Conservation (phyloP, 768 basidiomycete species). For the Leccinum subgranulosum region DNA sequence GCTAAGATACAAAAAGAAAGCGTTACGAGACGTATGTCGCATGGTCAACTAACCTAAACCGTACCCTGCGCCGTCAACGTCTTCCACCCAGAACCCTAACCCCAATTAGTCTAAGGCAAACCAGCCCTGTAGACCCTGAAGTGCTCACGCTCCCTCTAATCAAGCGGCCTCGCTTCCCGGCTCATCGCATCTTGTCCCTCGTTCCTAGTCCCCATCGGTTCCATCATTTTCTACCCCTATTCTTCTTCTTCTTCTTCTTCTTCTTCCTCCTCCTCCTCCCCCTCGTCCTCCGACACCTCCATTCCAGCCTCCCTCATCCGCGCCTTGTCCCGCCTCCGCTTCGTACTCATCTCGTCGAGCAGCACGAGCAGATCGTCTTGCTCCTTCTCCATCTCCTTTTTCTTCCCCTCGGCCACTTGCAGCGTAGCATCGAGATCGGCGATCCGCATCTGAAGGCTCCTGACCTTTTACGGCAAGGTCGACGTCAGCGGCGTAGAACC, state of each 20-base stretch:
- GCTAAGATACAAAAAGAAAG: not conserved
- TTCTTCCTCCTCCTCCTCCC: conserved; percentile 60
- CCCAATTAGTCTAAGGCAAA: not conserved
- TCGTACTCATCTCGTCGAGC: conserved; percentile 86
- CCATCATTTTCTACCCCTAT: not conserved
- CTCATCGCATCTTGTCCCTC: not conserved
- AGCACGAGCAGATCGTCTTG: conserved; percentile 94
- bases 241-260: conserved; percentile 34
- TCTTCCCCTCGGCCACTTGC: conserved; percentile 54
- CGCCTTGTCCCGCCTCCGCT: conserved; percentile 81
- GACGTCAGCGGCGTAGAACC: not conserved
- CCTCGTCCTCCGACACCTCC: conserved; percentile 94
- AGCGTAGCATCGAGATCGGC: conserved; percentile 46
- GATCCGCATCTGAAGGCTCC: conserved; percentile 46
- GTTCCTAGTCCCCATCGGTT: not conserved
- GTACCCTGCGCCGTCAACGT: not conserved
- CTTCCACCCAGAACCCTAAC: not conserved
- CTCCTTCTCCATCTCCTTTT: conserved; percentile 88
- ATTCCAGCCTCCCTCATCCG: conserved; percentile 68
- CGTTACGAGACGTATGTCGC: not conserved
- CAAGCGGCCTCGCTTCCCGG: not conserved
- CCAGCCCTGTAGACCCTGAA: not conserved
- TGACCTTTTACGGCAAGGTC: conserved; percentile 32
- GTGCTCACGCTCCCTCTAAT: not conserved
- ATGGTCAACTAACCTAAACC: not conserved